These are phyloP conservation scores for Alternaria hordeiaustralica DNA, from an alignment of 2,329 filamentous ascomycete genomes.

Conservation along the genomic window DNA sequence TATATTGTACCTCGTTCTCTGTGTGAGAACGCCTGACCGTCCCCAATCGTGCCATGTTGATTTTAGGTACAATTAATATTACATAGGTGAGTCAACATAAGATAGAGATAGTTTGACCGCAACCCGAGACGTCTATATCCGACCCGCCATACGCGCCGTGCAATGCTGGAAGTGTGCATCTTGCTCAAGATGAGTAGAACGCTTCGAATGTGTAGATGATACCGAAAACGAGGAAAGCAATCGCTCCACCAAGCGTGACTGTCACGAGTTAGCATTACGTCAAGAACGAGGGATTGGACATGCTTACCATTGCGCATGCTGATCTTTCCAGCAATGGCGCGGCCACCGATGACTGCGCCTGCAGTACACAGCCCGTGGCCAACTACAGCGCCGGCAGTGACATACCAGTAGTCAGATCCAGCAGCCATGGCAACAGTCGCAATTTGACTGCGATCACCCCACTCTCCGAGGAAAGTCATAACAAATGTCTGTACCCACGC, in stretches of 20 bases:
- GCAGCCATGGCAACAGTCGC: constrained; percentile 99
- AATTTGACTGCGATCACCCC: constrained; percentile 97
- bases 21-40: constrained; percentile 21
- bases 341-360: constrained; percentile 87
- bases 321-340: constrained; percentile 90
- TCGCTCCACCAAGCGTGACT: constrained; percentile 92
- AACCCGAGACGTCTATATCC: constrained; percentile 10
- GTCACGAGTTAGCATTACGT: constrained; percentile 31
- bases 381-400: constrained; percentile 83
- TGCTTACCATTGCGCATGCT: constrained; percentile 94
- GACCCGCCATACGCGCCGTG: constrained; percentile 27
- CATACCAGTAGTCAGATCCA: constrained; percentile 98
- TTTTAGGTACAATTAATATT: constrained; percentile 32
- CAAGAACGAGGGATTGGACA: not conserved
- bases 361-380: constrained; percentile 92
- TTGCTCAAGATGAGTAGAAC: constrained; percentile 58
- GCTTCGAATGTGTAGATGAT: constrained; percentile 90
- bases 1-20: constrained; percentile 1
- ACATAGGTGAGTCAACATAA: constrained; percentile 21
- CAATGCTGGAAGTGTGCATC: constrained; percentile 25
- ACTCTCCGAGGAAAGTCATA: constrained; percentile 98
- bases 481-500: constrained; percentile 99
- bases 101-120: not conserved
- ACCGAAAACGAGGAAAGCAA: constrained; percentile 89
- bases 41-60: constrained; percentile 4